Conservation (phyloP, 2,329 filamentous ascomycete genomes). For the Fusarium pilosicola region DNA sequence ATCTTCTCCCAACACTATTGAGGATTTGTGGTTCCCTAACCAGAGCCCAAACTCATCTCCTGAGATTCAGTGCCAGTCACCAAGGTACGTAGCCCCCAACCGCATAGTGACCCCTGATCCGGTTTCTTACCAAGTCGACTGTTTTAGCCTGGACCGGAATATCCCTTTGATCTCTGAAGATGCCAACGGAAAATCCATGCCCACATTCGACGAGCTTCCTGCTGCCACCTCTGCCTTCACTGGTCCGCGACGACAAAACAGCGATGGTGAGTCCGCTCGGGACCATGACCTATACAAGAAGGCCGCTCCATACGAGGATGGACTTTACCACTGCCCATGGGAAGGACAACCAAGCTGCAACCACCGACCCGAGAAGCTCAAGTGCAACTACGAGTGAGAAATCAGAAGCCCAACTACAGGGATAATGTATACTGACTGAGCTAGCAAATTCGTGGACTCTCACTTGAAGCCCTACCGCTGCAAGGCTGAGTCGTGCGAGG, state of each 20-base stretch:
- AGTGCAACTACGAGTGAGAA: conserved; percentile 98
- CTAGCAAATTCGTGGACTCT: conserved; percentile 95
- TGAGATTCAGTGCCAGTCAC: conserved; percentile 60
- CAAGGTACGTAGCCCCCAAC: conserved; percentile 58
- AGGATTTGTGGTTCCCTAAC: conserved; percentile 58
- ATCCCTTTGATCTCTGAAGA: conserved; percentile 46
- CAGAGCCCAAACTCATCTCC: conserved; percentile 59
- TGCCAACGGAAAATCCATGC: conserved; percentile 33
- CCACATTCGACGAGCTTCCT: conserved; percentile 46
- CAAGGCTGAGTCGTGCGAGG: conserved; percentile 85
- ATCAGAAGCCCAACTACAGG: conserved; percentile 19
- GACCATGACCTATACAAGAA: conserved; percentile 79
- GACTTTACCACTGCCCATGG: conserved; percentile 94
- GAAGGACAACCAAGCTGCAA: conserved; percentile 77
- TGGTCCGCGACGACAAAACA: conserved; percentile 58
- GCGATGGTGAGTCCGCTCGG: conserved; percentile 67
- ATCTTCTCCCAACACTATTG: conserved; percentile 60
- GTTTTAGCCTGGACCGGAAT: conserved; percentile 47
- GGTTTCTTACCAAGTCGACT: conserved; percentile 38
- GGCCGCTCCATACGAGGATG: conserved; percentile 71
- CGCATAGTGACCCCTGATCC: neutral
- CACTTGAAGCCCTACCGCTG: conserved; percentile 97
- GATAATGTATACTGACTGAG: conserved; percentile 36
- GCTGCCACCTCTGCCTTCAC: conserved; percentile 52
- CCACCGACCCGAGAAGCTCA: conserved; percentile 94